Evolutionary conservation across 495 filamentous ascomycete genomes (phyloP), one percentile per base, ranked within the genome.

Genomic region (Rhypophila decipiens): DNA sequence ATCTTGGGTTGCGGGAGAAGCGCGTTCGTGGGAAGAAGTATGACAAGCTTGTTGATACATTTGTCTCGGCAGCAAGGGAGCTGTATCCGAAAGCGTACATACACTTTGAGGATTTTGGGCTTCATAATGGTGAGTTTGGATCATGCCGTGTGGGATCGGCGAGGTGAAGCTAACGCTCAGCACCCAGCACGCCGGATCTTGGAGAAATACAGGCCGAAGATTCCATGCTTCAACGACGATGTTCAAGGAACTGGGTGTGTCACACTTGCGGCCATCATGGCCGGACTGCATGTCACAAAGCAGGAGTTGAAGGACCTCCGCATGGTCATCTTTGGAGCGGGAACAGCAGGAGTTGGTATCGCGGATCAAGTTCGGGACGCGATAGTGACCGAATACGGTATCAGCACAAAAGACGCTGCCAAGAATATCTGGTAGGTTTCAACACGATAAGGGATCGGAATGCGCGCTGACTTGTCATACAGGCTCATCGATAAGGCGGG

Each of bases 191-290:
- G 83, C 24, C 73, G 84, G 17, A 79, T 95, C 4, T 70, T 95
- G 7, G 85, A 95, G 46, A 80, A 76, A 27, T 94, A 88, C 53
- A 71, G 80, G 4, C 69, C 80, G 0, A 49, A 84, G 18, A 80
- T 94, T 5, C 71, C 90, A 0, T 95, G 88, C 61, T 93, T 95
- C 73, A 95, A 95, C 50, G 89, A 95, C 44, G 89, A 95, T 64
- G 83, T 95, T 1, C 90, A 95, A 60, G 89, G 89, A 2, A 95
- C 90, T 1, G 89, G 90, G 0, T 87, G 85, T 29, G 87, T 95
- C 2, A 94, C 89, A 0, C 69, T 95, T 3, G 89, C 88, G 0
- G 88, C 84, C 0, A 83, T 95, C 49, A 78, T 86, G 64, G 77
- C 86, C 1, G 87, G 74, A 2, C 65, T 88, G 11, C 76, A 87